Evolutionary conservation across 208 protist genomes (phyloP), one percentile per base, ranked within the genome.

Genomic region (Trypanosomatidae sp.): DNA sequence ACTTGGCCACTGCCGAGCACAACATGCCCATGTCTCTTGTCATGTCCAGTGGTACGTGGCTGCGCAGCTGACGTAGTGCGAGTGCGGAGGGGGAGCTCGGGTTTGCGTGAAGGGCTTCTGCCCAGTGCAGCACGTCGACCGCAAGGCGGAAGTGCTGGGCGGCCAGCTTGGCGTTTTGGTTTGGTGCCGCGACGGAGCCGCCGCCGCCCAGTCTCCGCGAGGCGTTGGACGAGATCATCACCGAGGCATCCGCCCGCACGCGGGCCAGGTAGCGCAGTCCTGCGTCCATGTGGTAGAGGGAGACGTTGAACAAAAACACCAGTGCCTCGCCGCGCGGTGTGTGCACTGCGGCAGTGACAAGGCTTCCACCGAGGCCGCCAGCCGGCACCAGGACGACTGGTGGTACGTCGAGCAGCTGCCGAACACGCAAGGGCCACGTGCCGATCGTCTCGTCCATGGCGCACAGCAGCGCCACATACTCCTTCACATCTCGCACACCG

Each of bases 241-340:
- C 66, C 1, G 76, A 60, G 0, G 68, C 68, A 15, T 85, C 84
- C 2, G 79, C 76, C 43, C 66, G 79, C 33, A 80, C 75, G 30
- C 82, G 85, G 22, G 81, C 64, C 56, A 94, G 73, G 62, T 81
- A 76, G 28, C 46, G 62, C 62, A 88, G 64, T 3, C 83, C 90
- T 3, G 53, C 69, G 49, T 89, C 69, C 30, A 91, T 77, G 60
- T 88, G 79, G 1, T 58, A 71, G 0, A 87, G 68, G 12, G 87
- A 79, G 0, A 80, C 90, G 76, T 94, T 92, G 71, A 89, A 87
- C 39, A 91, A 69, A 19, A 92, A 77, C 36, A 91, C 62, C 41
- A 90, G 80, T 15, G 80, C 71, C 77, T 94, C 90, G 70, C 22
- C 87, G 58, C 56, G 80, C 53, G 59, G 82, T 55, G 49, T 77